Base-by-base conservation (phyloP, 75 land plant species). In the Selaginella tamariscina region DNA sequence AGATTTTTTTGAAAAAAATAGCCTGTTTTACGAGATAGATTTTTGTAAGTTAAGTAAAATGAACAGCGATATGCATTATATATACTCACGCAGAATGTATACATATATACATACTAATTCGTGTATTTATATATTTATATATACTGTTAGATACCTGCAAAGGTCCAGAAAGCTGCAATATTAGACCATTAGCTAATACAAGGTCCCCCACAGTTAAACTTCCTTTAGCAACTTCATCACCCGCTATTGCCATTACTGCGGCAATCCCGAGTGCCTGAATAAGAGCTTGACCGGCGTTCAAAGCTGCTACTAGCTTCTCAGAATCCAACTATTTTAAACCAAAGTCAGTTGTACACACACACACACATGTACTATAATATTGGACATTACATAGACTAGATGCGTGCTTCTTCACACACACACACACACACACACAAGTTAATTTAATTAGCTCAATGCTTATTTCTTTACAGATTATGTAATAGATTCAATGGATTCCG, bases 141-240 rank as follows among this genome's bases (percentile, higher is more conserved):
- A n/a, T n/a, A n/a, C n/a, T n/a, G n/a, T n/a, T 27, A 2, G 8
- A 69, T 32, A 78, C 80, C 80, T 78, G 77, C 26, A 78, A 56
- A 15, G 80, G 80, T 63, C 77, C 77, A 76, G 77, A 74, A 32
- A 78, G 54, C 33, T 78, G 80, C 23, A 78, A 68, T 66, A 78
- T 78, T 39, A 78, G 77, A 54, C 80, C 80, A 74, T 78, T 78
- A 21, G 77, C 80, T 56, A 78, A 76, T 15, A 78, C 72, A 31
- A 78, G 68, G 65, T 74, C 73, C 1, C 77, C 80, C 27, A 78
- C 44, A 30, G 78, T 74, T 20, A 73, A 65, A 29, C 54, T 23
- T n/a, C 80, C 80, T 27, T 65, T 31, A 22, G 67, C 32, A 1
- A 78, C 80, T 21, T 70, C 44, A 32, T 69, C 44, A 56, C 80